Base-by-base conservation (phyloP, 2,329 filamentous ascomycete species). In the Aspergillus quadrilineatus region DNA sequence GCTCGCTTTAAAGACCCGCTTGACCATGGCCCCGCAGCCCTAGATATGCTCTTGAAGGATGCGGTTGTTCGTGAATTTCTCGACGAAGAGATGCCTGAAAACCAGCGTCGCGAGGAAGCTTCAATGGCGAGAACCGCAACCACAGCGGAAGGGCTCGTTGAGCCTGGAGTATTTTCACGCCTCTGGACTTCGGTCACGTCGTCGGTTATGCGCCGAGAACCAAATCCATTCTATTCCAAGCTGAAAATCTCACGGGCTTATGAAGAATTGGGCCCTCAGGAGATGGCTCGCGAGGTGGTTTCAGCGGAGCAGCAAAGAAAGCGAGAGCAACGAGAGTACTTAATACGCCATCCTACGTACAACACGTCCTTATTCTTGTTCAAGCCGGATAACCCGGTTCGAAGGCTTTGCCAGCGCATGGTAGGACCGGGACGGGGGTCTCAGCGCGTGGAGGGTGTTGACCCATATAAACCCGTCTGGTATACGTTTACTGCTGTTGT, bases 41-140 rank as follows among this genome's bases (percentile, higher is more conserved):
- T 96, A 70, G 94, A 97, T 70, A 96, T 97, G 92, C 81, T 99
- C 48, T 81, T 97, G 45, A 97, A 97, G 70, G 93, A 97, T 73
- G 91, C 92, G 1, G 92, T 99, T 28, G 93, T 99, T 6, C 88
- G 87, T 49, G 94, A 97, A 66, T 99, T 99, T 60, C 82, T 99
- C 4, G 92, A 97, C 65, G 91, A 95, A 60, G 77, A 82, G 54
- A 59, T 68, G 39, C 32, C 65, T 34, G 60, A 68, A 34, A 63
- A 60, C 56, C 68, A 66, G 61, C 69, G 61, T 41, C 65, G 65
- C 56, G 71, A 67, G 41, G 71, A 57, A 56, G 68, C 61, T 53
- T 63, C 63, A 42, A 60, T 65, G 46, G 67, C 70, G 15, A 44
- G 55, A 41, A 53, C 56, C 49, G 61, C 65, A 34, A 64, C 57